These are phyloP conservation scores for Mycena sp. DNA, from an alignment of 1,284 basidiomycete genomes.

Conservation along the genomic window DNA sequence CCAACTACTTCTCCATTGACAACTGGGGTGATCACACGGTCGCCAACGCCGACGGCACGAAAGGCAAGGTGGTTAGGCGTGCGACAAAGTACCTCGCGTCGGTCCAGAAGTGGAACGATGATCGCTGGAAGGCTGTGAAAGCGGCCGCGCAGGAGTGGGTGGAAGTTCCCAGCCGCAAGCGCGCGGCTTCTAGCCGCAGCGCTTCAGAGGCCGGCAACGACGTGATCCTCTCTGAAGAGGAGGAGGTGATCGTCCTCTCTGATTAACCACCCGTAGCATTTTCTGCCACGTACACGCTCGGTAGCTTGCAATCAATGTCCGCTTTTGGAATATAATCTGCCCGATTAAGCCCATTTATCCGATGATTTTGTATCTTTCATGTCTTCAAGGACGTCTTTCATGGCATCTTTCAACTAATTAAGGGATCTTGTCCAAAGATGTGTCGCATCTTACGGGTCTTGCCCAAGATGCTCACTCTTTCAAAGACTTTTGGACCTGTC, in stretches of 20 bases:
- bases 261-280: too few relatives aligned
- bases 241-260: neutral
- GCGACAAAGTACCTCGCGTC: neutral
- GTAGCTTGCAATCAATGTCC: too few relatives aligned
- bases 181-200: neutral
- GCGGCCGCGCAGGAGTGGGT: neutral
- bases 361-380: too few relatives aligned
- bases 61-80: neutral
- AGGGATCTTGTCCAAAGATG: too few relatives aligned
- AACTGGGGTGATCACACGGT: neutral
- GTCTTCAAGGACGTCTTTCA: too few relatives aligned
- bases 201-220: neutral
- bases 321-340: too few relatives aligned
- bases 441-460: too few relatives aligned
- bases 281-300: too few relatives aligned
- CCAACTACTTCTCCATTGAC: neutral
- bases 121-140: neutral
- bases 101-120: slow-evolving; percentile 1
- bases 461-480: too few relatives aligned
- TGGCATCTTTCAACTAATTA: too few relatives aligned
- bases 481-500: too few relatives aligned
- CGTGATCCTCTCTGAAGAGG: neutral
- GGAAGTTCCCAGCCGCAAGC: neutral
- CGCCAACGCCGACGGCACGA: neutral
- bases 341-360: too few relatives aligned